These are phyloP conservation scores for Aspergillus funiculosus DNA, from an alignment of 495 filamentous ascomycete species.

Conservation along the genomic window DNA sequence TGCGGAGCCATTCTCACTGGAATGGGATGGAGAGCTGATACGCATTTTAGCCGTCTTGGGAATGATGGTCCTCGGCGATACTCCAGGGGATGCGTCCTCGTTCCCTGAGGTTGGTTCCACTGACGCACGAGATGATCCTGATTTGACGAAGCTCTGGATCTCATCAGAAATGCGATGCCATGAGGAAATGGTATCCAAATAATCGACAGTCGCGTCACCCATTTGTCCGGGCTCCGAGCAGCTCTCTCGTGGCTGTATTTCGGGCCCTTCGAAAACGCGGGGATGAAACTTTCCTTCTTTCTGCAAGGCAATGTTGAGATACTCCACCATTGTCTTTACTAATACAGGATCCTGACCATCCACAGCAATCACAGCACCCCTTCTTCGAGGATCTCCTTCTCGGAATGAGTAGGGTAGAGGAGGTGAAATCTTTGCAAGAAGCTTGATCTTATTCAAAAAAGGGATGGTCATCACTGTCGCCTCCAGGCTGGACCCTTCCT, in stretches of 20 bases:
- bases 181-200: constrained; percentile 58
- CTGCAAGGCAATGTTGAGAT: constrained; percentile 55
- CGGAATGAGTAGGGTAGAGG: constrained; percentile 46
- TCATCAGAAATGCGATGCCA: constrained; percentile 69
- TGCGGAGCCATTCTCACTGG: constrained; percentile 29
- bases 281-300: constrained; percentile 55
- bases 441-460: constrained; percentile 62
- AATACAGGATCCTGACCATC: constrained; percentile 62
- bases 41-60: constrained; percentile 30
- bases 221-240: constrained; percentile 30
- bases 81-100: constrained; percentile 20
- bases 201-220: constrained; percentile 52
- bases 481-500: constrained; percentile 47
- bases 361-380: constrained; percentile 76
- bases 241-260: constrained; percentile 30
- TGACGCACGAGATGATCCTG: constrained; percentile 8
- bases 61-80: constrained; percentile 33
- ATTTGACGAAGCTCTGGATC: constrained; percentile 57
- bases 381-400: constrained; percentile 38
- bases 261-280: constrained; percentile 45
- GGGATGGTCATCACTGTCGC: constrained; percentile 71
- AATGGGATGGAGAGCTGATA: constrained; percentile 27
- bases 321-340: constrained; percentile 50
- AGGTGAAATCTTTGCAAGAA: constrained; percentile 63
- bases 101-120: constrained; percentile 16